phyloP scores from a whole-genome alignment of 1,284 basidiomycete species.

The Peniophora sp. region DNA sequence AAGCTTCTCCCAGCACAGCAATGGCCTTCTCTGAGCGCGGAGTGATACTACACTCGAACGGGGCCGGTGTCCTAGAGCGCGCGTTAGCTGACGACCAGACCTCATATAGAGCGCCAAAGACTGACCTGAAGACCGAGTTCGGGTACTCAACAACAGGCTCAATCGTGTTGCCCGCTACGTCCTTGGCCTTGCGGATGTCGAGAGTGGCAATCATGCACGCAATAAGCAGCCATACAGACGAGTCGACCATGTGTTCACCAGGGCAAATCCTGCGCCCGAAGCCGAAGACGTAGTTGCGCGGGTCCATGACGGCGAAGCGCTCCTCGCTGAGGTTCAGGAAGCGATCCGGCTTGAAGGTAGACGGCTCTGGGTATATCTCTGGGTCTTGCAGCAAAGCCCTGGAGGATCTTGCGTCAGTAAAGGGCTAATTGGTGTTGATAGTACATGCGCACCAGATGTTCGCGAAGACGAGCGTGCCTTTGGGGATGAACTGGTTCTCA shows the following conservation, averaged over 20 bases:
- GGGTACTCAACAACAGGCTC: slow-evolving; percentile 12
- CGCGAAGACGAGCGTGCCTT: slow-evolving; percentile 21
- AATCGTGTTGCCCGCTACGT: slow-evolving; percentile 10
- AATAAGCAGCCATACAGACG: slow-evolving; percentile 14
- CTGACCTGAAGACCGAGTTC: slow-evolving; percentile 11
- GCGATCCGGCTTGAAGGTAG: slow-evolving; percentile 29
- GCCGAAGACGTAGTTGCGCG: slow-evolving; percentile 26
- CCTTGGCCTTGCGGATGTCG: slow-evolving; percentile 11
- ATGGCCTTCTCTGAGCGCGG: slow-evolving; percentile 1
- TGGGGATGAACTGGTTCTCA: slow-evolving; percentile 24
- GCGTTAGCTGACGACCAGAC: too few relatives aligned
- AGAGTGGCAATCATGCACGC: slow-evolving; percentile 14
- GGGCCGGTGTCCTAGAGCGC: too few relatives aligned
- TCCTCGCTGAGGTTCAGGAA: slow-evolving; percentile 22
- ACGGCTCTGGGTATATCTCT: slow-evolving; percentile 27
- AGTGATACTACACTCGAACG: too few relatives aligned
- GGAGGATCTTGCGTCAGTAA: neutral
- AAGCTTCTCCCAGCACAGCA: slow-evolving; percentile 6
- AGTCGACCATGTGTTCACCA: slow-evolving; percentile 14
- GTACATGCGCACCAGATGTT: slow-evolving; percentile 28
- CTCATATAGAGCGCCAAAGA: too few relatives aligned
- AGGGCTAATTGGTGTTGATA: too few relatives aligned
- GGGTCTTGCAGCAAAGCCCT: slow-evolving; percentile 32
- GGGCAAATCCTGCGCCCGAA: slow-evolving; percentile 23
- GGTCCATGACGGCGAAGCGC: slow-evolving; percentile 20